Base-by-base conservation (phyloP, 306 rosid species). In the Glycine soja region DNA sequence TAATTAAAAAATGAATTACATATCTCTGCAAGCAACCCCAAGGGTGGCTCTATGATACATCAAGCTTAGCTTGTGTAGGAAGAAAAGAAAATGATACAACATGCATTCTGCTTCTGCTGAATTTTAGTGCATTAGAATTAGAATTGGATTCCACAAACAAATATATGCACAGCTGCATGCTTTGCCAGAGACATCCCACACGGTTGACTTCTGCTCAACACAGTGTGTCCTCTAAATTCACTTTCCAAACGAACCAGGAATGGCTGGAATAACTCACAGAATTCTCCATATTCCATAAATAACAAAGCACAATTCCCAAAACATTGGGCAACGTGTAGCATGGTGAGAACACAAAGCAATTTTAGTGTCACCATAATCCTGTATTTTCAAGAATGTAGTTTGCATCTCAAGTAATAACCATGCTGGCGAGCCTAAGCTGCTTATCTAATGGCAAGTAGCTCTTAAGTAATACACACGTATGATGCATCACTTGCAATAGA, bases 391-490 rank as follows among this genome's bases (percentile, higher is more conserved):
- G 67, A 53, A 8, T 50, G 68, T 13, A 42, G 75, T 67, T 68
- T 11, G 32, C 62, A 70, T 58, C 75, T 89, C 80, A 83, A 81
- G 71, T 19, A 70, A 88, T 48, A 14, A 85, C 82, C 93, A 93
- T 91, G 82, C 75, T 88, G 53, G 93, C 90, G 40, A 95, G 94
- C 86, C 80, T 86, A 42, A 93, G 90, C 88, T 95, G 96, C 84
- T 90, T 91, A 84, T 91, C 96, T 10, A 90, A 82, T 73, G 99
- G 92, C 92, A 95, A 88, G 82, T 83, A 74, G 71, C 87, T 89
- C 85, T 87, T 93, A 50, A 91, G 58, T 62, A 84, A 81, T 12
- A 89, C 87, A 80, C 98, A 91, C 0, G 94, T 81, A 47, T 80
- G 82, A 83, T 88, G 93, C 94, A 86, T 73, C 76, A 88, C 88